Evolutionary conservation across 1,139 yeast species (phyloP).

Genomic region (Williopsis jadinii): DNA sequence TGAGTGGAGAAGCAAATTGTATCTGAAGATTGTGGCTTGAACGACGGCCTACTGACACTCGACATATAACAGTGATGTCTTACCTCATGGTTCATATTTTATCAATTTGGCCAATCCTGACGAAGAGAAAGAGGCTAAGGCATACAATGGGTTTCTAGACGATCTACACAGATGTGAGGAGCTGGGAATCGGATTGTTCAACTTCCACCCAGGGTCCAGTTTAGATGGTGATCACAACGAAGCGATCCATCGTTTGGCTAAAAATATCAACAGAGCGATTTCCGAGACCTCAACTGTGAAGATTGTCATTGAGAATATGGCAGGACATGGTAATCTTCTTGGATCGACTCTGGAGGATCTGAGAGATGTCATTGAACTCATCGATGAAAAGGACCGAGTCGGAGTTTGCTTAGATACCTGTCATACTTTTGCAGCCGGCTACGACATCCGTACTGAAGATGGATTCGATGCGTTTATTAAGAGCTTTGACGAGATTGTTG

Average conservation of each 20-base stretch:
- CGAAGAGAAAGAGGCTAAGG: slow-evolving; percentile 64
- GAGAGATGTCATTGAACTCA: slow-evolving; percentile 61
- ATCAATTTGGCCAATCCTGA: slow-evolving; percentile 93
- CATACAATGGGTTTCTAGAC: slow-evolving; percentile 75
- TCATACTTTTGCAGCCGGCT: slow-evolving; percentile 94
- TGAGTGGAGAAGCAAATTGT: not conserved
- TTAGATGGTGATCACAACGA: slow-evolving; percentile 62
- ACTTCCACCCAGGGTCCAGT: slow-evolving; percentile 93
- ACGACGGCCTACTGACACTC: no score
- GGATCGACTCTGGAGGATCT: slow-evolving; percentile 81
- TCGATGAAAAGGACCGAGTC: slow-evolving; percentile 71
- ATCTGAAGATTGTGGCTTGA: no score
- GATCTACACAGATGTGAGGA: slow-evolving; percentile 83
- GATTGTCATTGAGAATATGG: slow-evolving; percentile 94
- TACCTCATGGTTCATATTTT: slow-evolving; percentile 94
- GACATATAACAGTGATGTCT: slow-evolving; percentile 37
- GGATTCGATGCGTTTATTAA: slow-evolving; percentile 63
- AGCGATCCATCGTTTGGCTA: slow-evolving; percentile 65
- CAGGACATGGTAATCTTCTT: slow-evolving; percentile 89
- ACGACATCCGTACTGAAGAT: slow-evolving; percentile 61
- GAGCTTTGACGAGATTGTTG: slow-evolving; percentile 65
- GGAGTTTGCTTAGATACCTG: slow-evolving; percentile 97
- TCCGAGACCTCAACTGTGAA: slow-evolving; percentile 68
- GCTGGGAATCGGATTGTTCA: slow-evolving; percentile 77
- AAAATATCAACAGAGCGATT: slow-evolving; percentile 73